Evolutionary conservation across 2,329 filamentous ascomycete species (phyloP).

Genomic region (Lecanicillium sp.): DNA sequence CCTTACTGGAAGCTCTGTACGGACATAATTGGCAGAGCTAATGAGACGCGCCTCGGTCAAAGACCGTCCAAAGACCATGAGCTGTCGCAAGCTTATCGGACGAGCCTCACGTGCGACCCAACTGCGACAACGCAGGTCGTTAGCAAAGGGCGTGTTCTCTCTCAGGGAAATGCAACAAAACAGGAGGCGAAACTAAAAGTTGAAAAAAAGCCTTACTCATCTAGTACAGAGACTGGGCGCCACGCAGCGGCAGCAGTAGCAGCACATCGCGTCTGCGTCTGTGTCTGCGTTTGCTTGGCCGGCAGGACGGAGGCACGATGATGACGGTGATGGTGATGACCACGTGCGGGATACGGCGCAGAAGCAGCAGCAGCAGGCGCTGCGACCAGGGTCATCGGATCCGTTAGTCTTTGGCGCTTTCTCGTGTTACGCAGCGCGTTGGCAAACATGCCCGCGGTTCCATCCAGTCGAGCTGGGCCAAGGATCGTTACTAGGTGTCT

Average conservation of each 20-base stretch:
- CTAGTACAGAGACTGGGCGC: constrained; percentile 55
- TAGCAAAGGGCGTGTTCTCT: constrained; percentile 11
- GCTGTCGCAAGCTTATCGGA: constrained; percentile 91
- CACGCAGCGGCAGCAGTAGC: constrained; percentile 24
- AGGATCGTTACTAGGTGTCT: not conserved
- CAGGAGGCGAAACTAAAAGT: constrained; percentile 3
- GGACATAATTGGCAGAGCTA: constrained; percentile 94
- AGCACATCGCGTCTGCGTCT: constrained; percentile 1
- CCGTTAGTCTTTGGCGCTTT: constrained; percentile 15
- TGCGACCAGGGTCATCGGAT: not conserved
- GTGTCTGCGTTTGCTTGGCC: constrained; percentile 1
- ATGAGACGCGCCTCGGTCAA: constrained; percentile 83
- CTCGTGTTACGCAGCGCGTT: constrained; percentile 28
- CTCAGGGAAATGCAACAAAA: constrained; percentile 4
- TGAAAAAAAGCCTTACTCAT: constrained; percentile 42
- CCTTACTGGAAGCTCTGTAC: constrained; percentile 85
- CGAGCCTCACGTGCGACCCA: constrained; percentile 90
- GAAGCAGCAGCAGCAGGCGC: not conserved
- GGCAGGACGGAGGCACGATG: constrained; percentile 2
- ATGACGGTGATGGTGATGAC: not conserved
- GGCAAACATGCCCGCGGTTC: constrained; percentile 23
- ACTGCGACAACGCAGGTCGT: constrained; percentile 35
- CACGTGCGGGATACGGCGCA: not conserved
- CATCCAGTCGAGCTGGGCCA: constrained; percentile 7
- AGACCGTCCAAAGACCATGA: constrained; percentile 94